These are phyloP conservation scores for Alternaria sp. DNA, from an alignment of 2,329 filamentous ascomycete genomes.

Conservation along the genomic window DNA sequence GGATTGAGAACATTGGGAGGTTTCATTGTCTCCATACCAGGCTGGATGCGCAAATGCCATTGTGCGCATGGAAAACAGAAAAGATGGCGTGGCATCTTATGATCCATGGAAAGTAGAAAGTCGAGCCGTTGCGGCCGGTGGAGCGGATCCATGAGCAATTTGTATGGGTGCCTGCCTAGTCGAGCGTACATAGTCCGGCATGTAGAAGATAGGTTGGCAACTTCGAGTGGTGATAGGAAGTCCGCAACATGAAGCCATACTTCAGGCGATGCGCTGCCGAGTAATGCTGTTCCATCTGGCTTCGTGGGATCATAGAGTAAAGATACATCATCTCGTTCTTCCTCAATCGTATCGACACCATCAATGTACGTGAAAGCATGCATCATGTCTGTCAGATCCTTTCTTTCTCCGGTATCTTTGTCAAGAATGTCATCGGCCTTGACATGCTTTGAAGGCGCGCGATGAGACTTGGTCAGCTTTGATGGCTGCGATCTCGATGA, in stretches of 20 bases:
- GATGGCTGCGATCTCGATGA: constrained; percentile 18
- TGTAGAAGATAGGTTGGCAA: constrained; percentile 37
- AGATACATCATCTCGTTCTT: constrained; percentile 17
- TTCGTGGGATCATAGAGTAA: constrained; percentile 30
- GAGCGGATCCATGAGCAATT: constrained; percentile 42
- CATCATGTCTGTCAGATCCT: constrained; percentile 44
- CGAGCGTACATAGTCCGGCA: constrained; percentile 37
- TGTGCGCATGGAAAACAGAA: constrained; percentile 65
- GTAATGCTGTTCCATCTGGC: constrained; percentile 32
- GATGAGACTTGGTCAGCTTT: constrained; percentile 32
- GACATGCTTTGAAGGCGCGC: constrained; percentile 17
- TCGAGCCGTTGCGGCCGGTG: constrained; percentile 56
- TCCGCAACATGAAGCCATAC: constrained; percentile 35
- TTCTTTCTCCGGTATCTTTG: constrained; percentile 41
- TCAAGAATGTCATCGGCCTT: constrained; percentile 33
- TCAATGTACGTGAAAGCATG: constrained; percentile 40
- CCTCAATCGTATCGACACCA: constrained; percentile 27
- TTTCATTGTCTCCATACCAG: constrained; percentile 61
- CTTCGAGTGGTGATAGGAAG: constrained; percentile 35
- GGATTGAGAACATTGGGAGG: constrained; percentile 62
- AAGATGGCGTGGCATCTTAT: constrained; percentile 60
- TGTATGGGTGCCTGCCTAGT: constrained; percentile 30
- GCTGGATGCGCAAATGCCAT: constrained; percentile 62
- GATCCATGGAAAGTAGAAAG: constrained; percentile 61
- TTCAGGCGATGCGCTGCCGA: constrained; percentile 30